A percentile compares a stretch with the other conserved stretches of the same genome.
Conservation (phyloP, 306 rosid species). For the Sicyos edulis region DNA sequence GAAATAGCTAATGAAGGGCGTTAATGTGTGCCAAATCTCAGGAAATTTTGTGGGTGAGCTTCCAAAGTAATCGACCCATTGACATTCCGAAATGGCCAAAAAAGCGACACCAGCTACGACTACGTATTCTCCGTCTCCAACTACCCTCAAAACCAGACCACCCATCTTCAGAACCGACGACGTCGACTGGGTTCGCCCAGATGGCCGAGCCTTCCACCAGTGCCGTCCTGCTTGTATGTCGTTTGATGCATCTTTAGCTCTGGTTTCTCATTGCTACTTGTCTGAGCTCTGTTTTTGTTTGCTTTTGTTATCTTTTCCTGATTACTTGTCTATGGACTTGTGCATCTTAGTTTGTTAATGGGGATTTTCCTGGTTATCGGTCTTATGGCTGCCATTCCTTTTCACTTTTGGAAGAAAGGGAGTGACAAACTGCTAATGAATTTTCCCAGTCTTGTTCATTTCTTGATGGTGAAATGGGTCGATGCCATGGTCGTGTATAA, state of each 20-base stretch:
- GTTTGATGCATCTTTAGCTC: too few species aligned
- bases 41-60: slow-evolving; percentile 1
- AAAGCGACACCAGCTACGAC: slow-evolving; percentile 49
- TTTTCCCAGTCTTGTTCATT: not conserved
- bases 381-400: not conserved
- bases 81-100: too few species aligned
- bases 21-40: slow-evolving; percentile 12
- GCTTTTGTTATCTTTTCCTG: not conserved
- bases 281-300: not conserved
- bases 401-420: not conserved
- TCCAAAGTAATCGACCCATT: too few species aligned
- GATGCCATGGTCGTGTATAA: not conserved
- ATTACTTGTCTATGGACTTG: not conserved
- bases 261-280: not conserved
- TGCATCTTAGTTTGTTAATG: not conserved
- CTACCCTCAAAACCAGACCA: slow-evolving; percentile 33
- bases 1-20: not conserved
- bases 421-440: not conserved
- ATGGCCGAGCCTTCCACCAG: slow-evolving; percentile 75
- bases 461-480: not conserved
- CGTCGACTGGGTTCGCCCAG: slow-evolving; percentile 75
- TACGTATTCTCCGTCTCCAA: slow-evolving; percentile 66
- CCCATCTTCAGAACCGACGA: slow-evolving; percentile 35
- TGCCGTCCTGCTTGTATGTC: slow-evolving; percentile 85
- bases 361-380: not conserved